A percentile compares a stretch with the other conserved stretches of the same genome.
phyloP scores from a whole-genome alignment of 345 rosid genomes.

The Sisymbrium altissimum region DNA sequence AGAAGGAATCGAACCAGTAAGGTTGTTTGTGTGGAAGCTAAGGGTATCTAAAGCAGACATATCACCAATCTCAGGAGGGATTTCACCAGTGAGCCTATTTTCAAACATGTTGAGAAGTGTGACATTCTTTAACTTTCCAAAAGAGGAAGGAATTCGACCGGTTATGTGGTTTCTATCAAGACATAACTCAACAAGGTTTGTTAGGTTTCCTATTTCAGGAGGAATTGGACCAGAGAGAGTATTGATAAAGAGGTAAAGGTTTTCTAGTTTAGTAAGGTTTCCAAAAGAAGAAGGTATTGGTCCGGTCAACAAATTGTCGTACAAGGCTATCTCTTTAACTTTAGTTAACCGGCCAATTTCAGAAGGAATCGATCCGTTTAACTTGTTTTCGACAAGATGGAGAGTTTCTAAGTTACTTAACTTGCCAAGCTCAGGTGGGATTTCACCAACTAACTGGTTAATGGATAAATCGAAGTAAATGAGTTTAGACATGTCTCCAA shows the following conservation, averaged over 20 bases:
- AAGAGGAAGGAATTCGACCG: conserved; percentile 36
- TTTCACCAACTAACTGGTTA: conserved; percentile 39
- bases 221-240: conserved; percentile 34
- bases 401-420: conserved; percentile 34
- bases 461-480: conserved; percentile 36
- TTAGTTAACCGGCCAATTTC: conserved; percentile 34
- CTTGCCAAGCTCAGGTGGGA: conserved; percentile 41
- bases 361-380: conserved; percentile 39
- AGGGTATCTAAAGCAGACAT: conserved; percentile 23
- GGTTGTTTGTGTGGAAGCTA: conserved; percentile 28
- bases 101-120: conserved; percentile 25
- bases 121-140: conserved; percentile 37
- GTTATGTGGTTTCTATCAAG: conserved; percentile 33
- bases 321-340: conserved; percentile 19
- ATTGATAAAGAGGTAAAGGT: conserved; percentile 35
- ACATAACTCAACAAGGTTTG: conserved; percentile 37
- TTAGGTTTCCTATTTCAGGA: conserved; percentile 34
- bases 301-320: conserved; percentile 38
- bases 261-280: conserved; percentile 29
- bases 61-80: conserved; percentile 37
- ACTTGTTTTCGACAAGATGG: conserved; percentile 37
- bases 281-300: conserved; percentile 36
- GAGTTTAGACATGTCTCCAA: conserved; percentile 39
- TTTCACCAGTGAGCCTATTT: conserved; percentile 20
- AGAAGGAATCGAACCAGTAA: conserved; percentile 31